Evolutionary conservation across 495 filamentous ascomycete species (phyloP), one percentile per base, ranked within the genome.

Genomic region (Usnea hakonensis): DNA sequence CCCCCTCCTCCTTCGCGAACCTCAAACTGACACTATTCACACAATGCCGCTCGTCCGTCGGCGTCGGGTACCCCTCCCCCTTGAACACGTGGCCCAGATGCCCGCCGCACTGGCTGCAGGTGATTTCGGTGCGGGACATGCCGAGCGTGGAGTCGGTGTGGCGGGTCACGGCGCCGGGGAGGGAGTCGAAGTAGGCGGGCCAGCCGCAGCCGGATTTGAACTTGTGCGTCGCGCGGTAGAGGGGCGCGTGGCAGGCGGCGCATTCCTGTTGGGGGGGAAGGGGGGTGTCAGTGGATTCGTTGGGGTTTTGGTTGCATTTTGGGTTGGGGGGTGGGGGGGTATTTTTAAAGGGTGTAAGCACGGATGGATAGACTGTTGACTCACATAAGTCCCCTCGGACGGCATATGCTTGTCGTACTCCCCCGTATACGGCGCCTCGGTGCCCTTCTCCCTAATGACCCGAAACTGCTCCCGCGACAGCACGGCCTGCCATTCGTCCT

Each of bases 81-180:
- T 96, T 95, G 70, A 98, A 98, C 40, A 97, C 91, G 79, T 98
- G 94, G 30, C 94, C 94, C 57, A 98, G 73, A 79, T 98, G 94
- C 5, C 94, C 94, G 6, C 94, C 94, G 69, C 94, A 98, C 74
- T 92, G 94, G 58, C 79, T 81, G 76, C 94, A 98, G 48, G 91
- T 85, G 70, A 98, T 97, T 80, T 98, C 94, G 52, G 85, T 96
- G 60, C 94, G 79, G 67, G 79, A 72, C 90, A 96, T 95, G 35
- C 94, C 94, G 60, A 89, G 83, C 0, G 84, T 77, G 57, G 73
- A 77, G 73, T 98, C 94, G 62, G 83, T 83, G 70, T 91, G 85
- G 59, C 91, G 77, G 35, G 79, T 88, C 41, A 98, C 90, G 1
- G 93, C 94, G 1, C 91, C 92, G 0, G 93, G 91, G 55, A 97